A percentile compares a stretch with the other conserved stretches of the same genome.
phyloP scores from a whole-genome alignment of 2,329 filamentous ascomycete species.

The Gyromitra esculenta region DNA sequence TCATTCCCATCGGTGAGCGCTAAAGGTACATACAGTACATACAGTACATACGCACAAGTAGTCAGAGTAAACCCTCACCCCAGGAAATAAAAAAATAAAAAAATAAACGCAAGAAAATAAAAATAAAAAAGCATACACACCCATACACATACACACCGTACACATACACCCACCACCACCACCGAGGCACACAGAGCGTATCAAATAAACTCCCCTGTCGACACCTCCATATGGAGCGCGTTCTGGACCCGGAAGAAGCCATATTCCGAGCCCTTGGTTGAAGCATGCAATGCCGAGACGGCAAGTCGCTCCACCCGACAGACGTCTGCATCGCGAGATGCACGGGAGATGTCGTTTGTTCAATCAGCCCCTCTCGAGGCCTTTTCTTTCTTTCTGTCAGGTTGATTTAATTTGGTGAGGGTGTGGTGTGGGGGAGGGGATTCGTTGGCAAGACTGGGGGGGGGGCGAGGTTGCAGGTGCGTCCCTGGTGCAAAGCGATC shows the following conservation, averaged over 20 bases:
- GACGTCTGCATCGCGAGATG: conserved; percentile 26
- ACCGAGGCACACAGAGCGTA: conserved; percentile 18
- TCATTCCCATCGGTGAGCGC: not conserved
- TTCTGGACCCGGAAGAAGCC: conserved; percentile 51
- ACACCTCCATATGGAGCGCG: conserved; percentile 31
- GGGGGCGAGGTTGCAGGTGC: conserved; percentile 21
- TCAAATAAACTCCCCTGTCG: conserved; percentile 46
- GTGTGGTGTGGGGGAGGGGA: not conserved
- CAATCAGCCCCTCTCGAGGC: conserved; percentile 26
- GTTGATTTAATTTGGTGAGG: too few species aligned
- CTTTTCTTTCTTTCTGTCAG: conserved; percentile 11
- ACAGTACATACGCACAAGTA: too few species aligned
- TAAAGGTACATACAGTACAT: not conserved
- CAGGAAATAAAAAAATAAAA: conserved; percentile 13
- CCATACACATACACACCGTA: too few species aligned
- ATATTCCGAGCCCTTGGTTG: conserved; percentile 51
- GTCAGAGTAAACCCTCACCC: not conserved
- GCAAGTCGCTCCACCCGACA: conserved; percentile 40
- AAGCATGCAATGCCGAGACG: conserved; percentile 47
- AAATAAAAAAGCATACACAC: not conserved
- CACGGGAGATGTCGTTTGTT: conserved; percentile 46
- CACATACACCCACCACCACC: not conserved
- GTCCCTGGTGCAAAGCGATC: conserved; percentile 30
- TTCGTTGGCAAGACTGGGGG: conserved; percentile 13
- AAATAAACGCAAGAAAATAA: not conserved